Evolutionary conservation across 768 basidiomycete species (phyloP).

Genomic region (Naganishia onofrii): DNA sequence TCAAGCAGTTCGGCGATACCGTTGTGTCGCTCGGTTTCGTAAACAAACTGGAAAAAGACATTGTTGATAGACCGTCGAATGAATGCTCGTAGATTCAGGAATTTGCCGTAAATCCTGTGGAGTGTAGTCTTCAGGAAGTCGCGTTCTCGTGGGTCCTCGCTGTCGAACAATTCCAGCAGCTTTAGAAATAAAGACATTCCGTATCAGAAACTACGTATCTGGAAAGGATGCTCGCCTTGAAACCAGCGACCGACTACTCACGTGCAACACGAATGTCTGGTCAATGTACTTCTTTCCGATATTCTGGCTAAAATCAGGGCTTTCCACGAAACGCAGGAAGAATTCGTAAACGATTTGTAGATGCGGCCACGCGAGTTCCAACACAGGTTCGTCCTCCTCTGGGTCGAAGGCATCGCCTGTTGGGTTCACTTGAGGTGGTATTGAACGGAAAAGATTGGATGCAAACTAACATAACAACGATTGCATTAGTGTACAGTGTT

Average conservation of each 20-base stretch:
- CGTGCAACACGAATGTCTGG: slow-evolving; percentile 82
- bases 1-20: slow-evolving; percentile 97
- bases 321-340: slow-evolving; percentile 97
- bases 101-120: slow-evolving; percentile 98
- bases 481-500: not conserved
- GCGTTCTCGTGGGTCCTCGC: slow-evolving; percentile 96
- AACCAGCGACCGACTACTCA: no score
- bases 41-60: slow-evolving; percentile 98
- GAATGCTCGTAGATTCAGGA: slow-evolving; percentile 95
- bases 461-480: slow-evolving; percentile 67
- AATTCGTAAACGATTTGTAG: slow-evolving; percentile 99
- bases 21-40: slow-evolving; percentile 98
- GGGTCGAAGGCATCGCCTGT: slow-evolving; percentile 98
- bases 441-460: slow-evolving; percentile 96
- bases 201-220: not conserved
- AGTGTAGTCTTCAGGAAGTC: slow-evolving; percentile 99
- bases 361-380: slow-evolving; percentile 99
- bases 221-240: not conserved
- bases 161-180: slow-evolving; percentile 95
- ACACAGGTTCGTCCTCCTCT: slow-evolving; percentile 97
- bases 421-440: slow-evolving; percentile 98
- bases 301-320: slow-evolving; percentile 96
- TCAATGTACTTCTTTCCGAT: slow-evolving; percentile 96
- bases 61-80: slow-evolving; percentile 99
- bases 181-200: slow-evolving; percentile 46